Conservation (phyloP, 108 stramenopile genomes). For the Mediolabrus comicus region DNA sequence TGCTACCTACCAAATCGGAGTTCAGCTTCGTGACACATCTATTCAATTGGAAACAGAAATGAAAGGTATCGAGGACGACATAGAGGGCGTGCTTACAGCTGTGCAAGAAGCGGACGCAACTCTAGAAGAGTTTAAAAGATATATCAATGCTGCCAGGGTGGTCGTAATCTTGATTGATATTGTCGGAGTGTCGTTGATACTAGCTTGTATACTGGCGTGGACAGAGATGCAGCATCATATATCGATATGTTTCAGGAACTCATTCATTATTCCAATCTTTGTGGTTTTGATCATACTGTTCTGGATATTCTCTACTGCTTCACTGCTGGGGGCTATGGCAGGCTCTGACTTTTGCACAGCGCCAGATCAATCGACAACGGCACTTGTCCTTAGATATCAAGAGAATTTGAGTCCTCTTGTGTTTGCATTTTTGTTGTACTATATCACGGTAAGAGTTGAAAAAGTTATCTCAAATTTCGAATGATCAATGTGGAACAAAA, state of each 20-base stretch:
- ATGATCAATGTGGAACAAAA: not conserved
- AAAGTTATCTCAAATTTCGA: not conserved
- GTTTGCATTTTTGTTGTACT: conserved; percentile 21
- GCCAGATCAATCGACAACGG: conserved; percentile 21
- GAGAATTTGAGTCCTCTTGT: conserved; percentile 14
- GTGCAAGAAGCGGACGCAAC: conserved; percentile 7
- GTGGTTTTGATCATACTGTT: conserved; percentile 25
- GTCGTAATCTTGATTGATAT: conserved; percentile 25
- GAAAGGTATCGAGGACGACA: conserved; percentile 14
- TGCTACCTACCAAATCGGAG: conserved; percentile 13
- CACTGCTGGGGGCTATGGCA: conserved; percentile 31
- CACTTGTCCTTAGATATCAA: conserved; percentile 9
- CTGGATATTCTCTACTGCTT: conserved; percentile 25
- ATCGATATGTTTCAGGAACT: conserved; percentile 10
- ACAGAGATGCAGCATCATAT: conserved; percentile 9
- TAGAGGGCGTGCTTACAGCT: not conserved
- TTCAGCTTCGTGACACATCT: conserved; percentile 15
- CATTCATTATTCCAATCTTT: conserved; percentile 17
- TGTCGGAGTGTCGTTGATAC: conserved; percentile 18
- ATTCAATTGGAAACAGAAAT: conserved; percentile 24
- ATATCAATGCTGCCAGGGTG: conserved; percentile 23
- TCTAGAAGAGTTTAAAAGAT: conserved; percentile 16
- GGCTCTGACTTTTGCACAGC: conserved; percentile 22
- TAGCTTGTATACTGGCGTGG: conserved; percentile 27
- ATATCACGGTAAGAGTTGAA: conserved; percentile 22